Conservation (phyloP, 2,329 filamentous ascomycete genomes). For the Fusarium ambrosium region DNA sequence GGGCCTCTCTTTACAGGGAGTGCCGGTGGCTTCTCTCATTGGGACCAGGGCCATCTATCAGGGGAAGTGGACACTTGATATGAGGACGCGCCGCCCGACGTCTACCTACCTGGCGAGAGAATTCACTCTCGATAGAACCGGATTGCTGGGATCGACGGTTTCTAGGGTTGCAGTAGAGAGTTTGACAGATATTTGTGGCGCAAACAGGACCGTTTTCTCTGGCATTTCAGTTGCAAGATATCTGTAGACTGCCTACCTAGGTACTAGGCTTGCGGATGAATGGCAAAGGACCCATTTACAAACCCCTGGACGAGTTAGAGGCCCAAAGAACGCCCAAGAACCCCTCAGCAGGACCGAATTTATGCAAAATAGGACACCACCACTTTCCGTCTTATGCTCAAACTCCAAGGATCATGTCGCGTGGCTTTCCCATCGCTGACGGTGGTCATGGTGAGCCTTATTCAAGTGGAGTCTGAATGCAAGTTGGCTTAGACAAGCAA, state of each 20-base stretch:
- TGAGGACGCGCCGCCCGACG: conserved; percentile 31
- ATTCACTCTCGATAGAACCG: background rate
- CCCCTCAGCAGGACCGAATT: background rate
- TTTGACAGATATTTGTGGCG: conserved; percentile 10
- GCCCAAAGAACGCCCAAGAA: conserved; percentile 6
- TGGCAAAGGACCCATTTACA: background rate
- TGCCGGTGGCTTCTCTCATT: background rate
- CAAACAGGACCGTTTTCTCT: background rate
- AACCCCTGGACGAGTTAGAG: conserved; percentile 1
- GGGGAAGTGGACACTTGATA: conserved; percentile 38
- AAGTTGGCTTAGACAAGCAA: background rate
- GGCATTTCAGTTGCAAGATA: background rate
- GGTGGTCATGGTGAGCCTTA: conserved; percentile 9
- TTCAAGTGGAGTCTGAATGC: conserved; percentile 10
- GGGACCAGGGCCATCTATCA: conserved; percentile 29
- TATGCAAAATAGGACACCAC: background rate
- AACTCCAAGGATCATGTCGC: background rate
- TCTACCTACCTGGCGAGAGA: conserved; percentile 31
- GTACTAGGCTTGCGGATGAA: background rate
- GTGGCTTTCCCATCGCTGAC: conserved; percentile 9
- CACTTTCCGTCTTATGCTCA: background rate
- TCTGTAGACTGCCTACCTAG: too few relatives aligned
- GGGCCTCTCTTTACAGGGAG: background rate
- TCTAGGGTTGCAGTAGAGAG: conserved; percentile 1
- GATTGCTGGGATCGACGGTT: background rate